Evolutionary conservation across 2,329 filamentous ascomycete species (phyloP), one percentile per base, ranked within the genome.

Genomic region (Pochonia chlamydosporia): DNA sequence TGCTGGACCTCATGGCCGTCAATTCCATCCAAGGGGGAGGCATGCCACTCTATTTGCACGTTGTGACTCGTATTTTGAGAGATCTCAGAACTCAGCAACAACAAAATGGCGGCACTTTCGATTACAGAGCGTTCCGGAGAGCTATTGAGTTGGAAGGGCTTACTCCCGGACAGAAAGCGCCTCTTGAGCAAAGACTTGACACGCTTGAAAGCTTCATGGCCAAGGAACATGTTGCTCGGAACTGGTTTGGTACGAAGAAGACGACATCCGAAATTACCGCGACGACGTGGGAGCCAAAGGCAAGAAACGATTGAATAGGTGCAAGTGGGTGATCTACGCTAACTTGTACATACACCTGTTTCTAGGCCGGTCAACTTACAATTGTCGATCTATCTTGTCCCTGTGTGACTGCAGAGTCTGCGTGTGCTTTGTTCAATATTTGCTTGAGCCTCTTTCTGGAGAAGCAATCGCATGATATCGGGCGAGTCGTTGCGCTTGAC

Each of bases 341-440:
- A 7, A 8, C 9, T 1, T 31, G 23, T 21, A 21, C 7, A 10
- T 4, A 7, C 16, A 44, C 31, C 28, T n/a, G 6, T 3, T 11
- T 35, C 13, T 18, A 62, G 53, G 43, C 59, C 6, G 61, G 65
- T 4, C 61, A 63, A 28, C 57, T 72, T 7, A 71, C 66, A 4
- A 65, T 71, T 18, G 57, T 90, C 5, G 87, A 93, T 55, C 67
- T 93, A 0, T 87, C 81, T 0, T 88, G 85, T 58, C 83, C 85
- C 0, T 89, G 84, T 53, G 70, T 90, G 5, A 82, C 82, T 0
- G 63, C 79, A 0, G 76, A 82, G 21, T 80, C 77, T 31, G 85
- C 85, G 0, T 92, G 87, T 56, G 72, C 78, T 0, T 67, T 92
- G 0, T 92, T 92, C 63, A 82, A 85, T 45, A 84, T 90, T 35